Evolutionary conservation across 2,329 filamentous ascomycete species (phyloP), one percentile per base, ranked within the genome.

Genomic region (Exophiala xenobiotica): DNA sequence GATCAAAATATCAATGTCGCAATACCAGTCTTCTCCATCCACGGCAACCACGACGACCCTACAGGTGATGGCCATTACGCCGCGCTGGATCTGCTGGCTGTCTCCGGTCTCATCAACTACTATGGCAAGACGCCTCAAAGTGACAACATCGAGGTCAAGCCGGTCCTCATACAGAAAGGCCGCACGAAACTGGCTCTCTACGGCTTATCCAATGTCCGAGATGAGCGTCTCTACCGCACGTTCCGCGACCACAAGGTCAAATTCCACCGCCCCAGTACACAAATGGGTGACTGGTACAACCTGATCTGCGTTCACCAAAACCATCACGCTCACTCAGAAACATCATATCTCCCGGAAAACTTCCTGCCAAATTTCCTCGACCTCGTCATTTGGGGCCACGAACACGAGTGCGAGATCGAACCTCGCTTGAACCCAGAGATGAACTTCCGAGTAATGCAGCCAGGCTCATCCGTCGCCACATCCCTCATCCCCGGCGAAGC

Each of bases 1-100:
- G 93, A 99, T 64, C 83, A 89, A 19, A 90, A 99, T 63, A 96
- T 99, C 70, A 99, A 99, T 64, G 83, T 99, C 54, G 89, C 91
- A 1, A 96, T 97, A 49, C 93, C 93, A 0, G 90, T 99, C 22
- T 99, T 99, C 67, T 96, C 92, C 0, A 99, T 99, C 33, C 95
- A 99, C 64, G 93, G 93, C 39, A 99, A 99, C 65, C 93, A 99
- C 67, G 93, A 99, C 65, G 93, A 99, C 66, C 93, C 93, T 0
- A 95, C 91, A n/a, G 93, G 93, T 7, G 91, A 96, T 64, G 93
- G 91, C 8, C 89, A 95, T 67, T 86, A 87, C 59, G 95, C 93
- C 57, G 91, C 92, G 0, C 78, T 99, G 8, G 93, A 99, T 67
- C 72, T 99, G 12, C 78, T 99, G 3, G 90, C 97, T 67, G 86